Percentiles rank a stretch among this genome's conserved stretches.
phyloP scores from a whole-genome alignment of 2,329 filamentous ascomycete genomes.

The Colletotrichum eleusines region DNA sequence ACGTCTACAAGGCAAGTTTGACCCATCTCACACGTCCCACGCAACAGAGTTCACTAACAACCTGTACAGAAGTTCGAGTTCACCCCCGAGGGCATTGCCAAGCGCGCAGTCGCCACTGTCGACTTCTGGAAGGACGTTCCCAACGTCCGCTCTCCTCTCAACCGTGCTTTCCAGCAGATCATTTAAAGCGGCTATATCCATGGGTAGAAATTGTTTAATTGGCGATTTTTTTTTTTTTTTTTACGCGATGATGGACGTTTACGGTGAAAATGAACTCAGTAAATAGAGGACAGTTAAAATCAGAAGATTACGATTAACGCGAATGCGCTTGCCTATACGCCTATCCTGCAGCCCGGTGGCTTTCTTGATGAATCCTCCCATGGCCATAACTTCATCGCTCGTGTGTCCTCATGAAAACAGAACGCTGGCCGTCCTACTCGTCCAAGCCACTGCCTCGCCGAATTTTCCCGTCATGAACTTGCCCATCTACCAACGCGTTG shows the following conservation, averaged over 20 bases:
- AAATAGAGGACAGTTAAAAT: conserved; percentile 42
- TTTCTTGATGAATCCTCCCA: conserved; percentile 15
- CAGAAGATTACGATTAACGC: conserved; percentile 43
- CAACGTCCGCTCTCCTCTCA: conserved; percentile 93
- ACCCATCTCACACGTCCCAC: background rate
- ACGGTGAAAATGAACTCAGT: conserved; percentile 41
- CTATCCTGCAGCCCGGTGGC: conserved; percentile 17
- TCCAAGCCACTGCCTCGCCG: conserved; percentile 4
- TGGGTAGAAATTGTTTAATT: conserved; percentile 40
- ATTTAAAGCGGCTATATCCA: conserved; percentile 69
- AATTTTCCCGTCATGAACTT: background rate
- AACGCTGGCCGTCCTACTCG: background rate
- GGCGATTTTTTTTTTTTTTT: conserved; percentile 34
- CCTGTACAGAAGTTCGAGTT: conserved; percentile 93
- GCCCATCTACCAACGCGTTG: background rate
- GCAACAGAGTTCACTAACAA: conserved; percentile 51
- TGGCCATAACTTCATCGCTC: conserved; percentile 30
- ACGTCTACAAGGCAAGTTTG: conserved; percentile 86
- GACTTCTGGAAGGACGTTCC: conserved; percentile 97
- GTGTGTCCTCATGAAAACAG: conserved; percentile 24
- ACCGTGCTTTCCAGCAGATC: conserved; percentile 97
- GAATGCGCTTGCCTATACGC: conserved; percentile 28
- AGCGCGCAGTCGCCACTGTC: conserved; percentile 91
- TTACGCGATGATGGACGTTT: conserved; percentile 40
- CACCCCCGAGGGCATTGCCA: conserved; percentile 94